A percentile compares a stretch with the other conserved stretches of the same genome.
Conservation (phyloP, 2,329 filamentous ascomycete species). For the Waltergamsia citrina region DNA sequence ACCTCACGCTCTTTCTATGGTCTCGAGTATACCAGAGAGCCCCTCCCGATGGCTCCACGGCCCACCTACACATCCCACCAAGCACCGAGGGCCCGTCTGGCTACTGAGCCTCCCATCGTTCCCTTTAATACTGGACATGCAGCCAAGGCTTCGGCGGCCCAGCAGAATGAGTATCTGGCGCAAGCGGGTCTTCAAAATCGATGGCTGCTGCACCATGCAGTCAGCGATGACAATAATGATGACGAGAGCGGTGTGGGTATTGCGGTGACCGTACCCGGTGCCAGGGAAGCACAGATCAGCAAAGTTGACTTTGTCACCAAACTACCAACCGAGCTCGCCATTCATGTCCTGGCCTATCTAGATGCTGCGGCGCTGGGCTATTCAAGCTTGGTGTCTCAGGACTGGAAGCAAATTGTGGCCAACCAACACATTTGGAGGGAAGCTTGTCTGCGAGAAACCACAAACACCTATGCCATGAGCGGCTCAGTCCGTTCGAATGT, state of each 20-base stretch:
- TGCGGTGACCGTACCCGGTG: conserved; percentile 34
- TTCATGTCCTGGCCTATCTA: conserved; percentile 47
- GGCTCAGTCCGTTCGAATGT: conserved; percentile 39
- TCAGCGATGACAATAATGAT: conserved; percentile 41
- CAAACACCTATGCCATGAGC: conserved; percentile 49
- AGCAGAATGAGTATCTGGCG: conserved; percentile 42
- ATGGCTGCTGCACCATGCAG: conserved; percentile 30
- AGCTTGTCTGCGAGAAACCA: conserved; percentile 53
- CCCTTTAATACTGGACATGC: conserved; percentile 50
- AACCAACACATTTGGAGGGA: conserved; percentile 56
- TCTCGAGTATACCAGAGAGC: conserved; percentile 20
- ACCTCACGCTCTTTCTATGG: conserved; percentile 35
- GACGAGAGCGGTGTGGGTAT: conserved; percentile 58
- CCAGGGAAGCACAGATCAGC: conserved; percentile 31
- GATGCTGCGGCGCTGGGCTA: conserved; percentile 41
- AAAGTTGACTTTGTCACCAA: conserved; percentile 47
- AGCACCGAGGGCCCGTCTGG: conserved; percentile 36
- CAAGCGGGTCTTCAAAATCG: conserved; percentile 22
- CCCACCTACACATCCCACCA: conserved; percentile 17
- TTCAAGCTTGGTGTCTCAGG: conserved; percentile 38
- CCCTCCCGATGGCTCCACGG: conserved; percentile 11
- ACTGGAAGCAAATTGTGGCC: conserved; percentile 35
- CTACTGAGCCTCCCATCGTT: conserved; percentile 49
- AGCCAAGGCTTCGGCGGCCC: conserved; percentile 50
- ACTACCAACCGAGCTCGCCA: conserved; percentile 48